Conservation (phyloP, 495 filamentous ascomycete species). For the Copromyces sp. region DNA sequence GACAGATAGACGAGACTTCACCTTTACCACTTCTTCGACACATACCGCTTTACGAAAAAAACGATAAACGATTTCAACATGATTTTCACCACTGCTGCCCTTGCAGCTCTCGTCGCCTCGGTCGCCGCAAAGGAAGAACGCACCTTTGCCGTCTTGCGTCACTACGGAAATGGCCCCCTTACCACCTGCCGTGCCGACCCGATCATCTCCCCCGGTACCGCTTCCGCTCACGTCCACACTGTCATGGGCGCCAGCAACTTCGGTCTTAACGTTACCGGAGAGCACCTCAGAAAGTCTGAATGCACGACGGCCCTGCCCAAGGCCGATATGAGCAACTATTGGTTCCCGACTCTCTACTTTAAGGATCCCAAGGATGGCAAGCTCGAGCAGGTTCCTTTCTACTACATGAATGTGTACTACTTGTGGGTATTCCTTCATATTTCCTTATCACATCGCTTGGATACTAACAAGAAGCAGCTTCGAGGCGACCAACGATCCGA, state of each 20-base stretch:
- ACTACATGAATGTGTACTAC: slow-evolving; percentile 60
- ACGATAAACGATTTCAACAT: slow-evolving; percentile 14
- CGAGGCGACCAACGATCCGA: slow-evolving; percentile 45
- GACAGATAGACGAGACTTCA: background rate
- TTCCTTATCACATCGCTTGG: background rate
- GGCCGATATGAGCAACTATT: slow-evolving; percentile 67
- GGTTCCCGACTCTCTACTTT: slow-evolving; percentile 62
- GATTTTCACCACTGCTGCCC: slow-evolving; percentile 17
- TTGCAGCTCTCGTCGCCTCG: slow-evolving; percentile 7
- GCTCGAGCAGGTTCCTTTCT: slow-evolving; percentile 54
- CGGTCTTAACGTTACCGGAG: slow-evolving; percentile 49
- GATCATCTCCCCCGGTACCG: slow-evolving; percentile 47
- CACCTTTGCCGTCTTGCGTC: slow-evolving; percentile 37
- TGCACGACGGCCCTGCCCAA: slow-evolving; percentile 59
- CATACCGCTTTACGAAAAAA: background rate
- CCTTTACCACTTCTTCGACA: background rate
- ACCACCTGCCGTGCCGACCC: slow-evolving; percentile 54
- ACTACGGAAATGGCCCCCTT: slow-evolving; percentile 36
- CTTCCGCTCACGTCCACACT: slow-evolving; percentile 55
- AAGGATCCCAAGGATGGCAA: slow-evolving; percentile 47
- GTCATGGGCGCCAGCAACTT: slow-evolving; percentile 65
- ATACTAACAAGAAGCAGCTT: slow-evolving; percentile 33
- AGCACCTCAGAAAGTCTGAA: slow-evolving; percentile 43
- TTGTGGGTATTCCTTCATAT: slow-evolving; percentile 32
- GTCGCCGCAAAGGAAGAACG: slow-evolving; percentile 24